These are phyloP conservation scores for Xylariaceae sp. DNA, from an alignment of 2,329 filamentous ascomycete genomes.

Conservation along the genomic window DNA sequence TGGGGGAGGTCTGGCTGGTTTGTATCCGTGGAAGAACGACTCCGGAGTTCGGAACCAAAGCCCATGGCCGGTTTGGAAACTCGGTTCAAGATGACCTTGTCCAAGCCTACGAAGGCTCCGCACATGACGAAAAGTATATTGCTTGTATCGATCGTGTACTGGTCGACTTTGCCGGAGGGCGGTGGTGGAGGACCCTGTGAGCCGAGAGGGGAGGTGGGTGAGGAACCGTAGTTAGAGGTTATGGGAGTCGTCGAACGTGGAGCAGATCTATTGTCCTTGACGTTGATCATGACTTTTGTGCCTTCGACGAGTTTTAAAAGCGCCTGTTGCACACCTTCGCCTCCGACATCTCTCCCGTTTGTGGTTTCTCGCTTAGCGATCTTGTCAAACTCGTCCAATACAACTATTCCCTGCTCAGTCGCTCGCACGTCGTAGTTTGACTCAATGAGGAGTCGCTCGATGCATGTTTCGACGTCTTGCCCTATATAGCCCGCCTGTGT, in stretches of 20 bases:
- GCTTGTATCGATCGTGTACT: constrained; percentile 79
- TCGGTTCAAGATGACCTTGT: constrained; percentile 83
- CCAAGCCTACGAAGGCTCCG: constrained; percentile 88
- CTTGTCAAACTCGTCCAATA: constrained; percentile 96
- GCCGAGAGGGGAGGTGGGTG: constrained; percentile 38
- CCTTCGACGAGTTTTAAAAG: constrained; percentile 94
- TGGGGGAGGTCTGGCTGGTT: constrained; percentile 61
- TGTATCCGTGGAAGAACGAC: constrained; percentile 42
- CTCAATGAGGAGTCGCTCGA: constrained; percentile 84
- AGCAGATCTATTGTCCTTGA: constrained; percentile 67
- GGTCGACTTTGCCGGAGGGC: constrained; percentile 50
- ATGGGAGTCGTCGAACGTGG: constrained; percentile 47
- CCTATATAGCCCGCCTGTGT: constrained; percentile 97
- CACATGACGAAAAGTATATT: constrained; percentile 98
- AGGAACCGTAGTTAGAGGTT: constrained; percentile 49
- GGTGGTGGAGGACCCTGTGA: constrained; percentile 44
- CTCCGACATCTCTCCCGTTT: constrained; percentile 89
- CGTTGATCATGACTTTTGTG: constrained; percentile 85
- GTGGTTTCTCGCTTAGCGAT: constrained; percentile 83
- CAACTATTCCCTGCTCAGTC: constrained; percentile 88
- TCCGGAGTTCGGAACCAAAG: constrained; percentile 78
- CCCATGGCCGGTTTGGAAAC: constrained; percentile 83
- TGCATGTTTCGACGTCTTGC: constrained; percentile 94
- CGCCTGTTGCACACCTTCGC: constrained; percentile 95
- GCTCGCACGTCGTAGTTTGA: constrained; percentile 83